These are phyloP conservation scores for Nakataea oryzae DNA, from an alignment of 2,329 filamentous ascomycete species.

Conservation along the genomic window DNA sequence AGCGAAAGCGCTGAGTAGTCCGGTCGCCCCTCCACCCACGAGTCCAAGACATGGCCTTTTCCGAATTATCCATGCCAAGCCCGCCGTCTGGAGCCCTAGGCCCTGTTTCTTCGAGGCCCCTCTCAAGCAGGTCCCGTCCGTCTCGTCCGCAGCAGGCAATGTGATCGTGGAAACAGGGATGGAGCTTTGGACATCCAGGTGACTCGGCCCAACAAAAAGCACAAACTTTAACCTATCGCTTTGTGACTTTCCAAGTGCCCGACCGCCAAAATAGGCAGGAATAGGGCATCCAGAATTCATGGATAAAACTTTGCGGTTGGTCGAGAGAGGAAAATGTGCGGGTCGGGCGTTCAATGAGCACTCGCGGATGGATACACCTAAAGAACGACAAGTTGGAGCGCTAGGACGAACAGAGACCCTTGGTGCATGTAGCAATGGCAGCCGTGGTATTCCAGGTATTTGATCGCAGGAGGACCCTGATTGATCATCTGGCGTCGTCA, in stretches of 20 bases:
- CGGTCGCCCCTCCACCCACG: neutral
- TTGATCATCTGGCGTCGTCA: neutral
- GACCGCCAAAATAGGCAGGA: too few relatives aligned
- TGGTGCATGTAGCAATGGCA: neutral
- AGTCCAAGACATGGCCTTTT: neutral
- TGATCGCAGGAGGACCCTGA: neutral
- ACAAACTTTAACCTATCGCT: neutral
- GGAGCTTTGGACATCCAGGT: neutral
- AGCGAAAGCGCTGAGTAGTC: neutral
- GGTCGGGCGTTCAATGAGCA: too few relatives aligned
- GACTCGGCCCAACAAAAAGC: neutral
- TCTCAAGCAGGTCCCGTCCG: neutral
- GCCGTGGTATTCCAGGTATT: neutral
- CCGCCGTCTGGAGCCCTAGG: neutral
- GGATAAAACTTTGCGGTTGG: too few relatives aligned
- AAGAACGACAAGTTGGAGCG: neutral
- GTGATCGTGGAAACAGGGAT: neutral
- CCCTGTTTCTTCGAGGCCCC: neutral
- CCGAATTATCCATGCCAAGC: neutral
- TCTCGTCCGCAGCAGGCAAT: neutral
- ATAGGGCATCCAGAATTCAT: too few relatives aligned
- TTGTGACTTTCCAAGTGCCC: too few relatives aligned
- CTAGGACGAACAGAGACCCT: neutral
- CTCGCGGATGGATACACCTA: too few relatives aligned
- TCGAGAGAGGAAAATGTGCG: too few relatives aligned